Evolutionary conservation across 148 eudicot species (phyloP).

Genomic region (Euryodendron excelsum): DNA sequence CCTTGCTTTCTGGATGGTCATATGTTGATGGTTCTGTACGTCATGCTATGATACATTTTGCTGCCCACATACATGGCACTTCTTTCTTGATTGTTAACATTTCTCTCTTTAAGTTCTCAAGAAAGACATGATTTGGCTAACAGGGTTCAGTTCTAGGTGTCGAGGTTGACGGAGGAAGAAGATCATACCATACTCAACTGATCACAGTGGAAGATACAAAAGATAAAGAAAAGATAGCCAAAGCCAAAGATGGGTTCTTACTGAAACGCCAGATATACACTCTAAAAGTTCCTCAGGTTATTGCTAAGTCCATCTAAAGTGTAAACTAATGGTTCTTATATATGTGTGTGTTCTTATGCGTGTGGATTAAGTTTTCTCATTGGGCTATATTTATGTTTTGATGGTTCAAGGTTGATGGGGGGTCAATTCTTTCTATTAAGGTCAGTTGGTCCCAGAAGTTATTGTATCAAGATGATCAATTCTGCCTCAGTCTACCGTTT

Average conservation of each 20-base stretch:
- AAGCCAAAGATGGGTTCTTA: constrained; percentile 60
- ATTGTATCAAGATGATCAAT: constrained; percentile 52
- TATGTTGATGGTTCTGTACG: constrained; percentile 1
- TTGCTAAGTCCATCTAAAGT: background rate
- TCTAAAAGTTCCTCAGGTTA: constrained; percentile 72
- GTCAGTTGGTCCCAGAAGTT: constrained; percentile 89
- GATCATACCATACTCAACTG: constrained; percentile 54
- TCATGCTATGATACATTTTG: background rate
- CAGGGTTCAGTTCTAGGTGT: constrained; percentile 99
- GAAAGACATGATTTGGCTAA: constrained; percentile 67
- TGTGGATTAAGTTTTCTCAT: constrained; percentile 27
- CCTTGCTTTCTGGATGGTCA: background rate
- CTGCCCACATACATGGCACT: background rate
- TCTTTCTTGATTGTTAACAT: background rate
- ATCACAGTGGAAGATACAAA: constrained; percentile 44
- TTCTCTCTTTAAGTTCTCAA: constrained; percentile 40
- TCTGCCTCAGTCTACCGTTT: constrained; percentile 64
- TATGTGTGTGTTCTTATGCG: constrained; percentile 26
- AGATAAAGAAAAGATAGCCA: constrained; percentile 40
- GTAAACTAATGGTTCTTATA: background rate
- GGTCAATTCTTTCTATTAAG: constrained; percentile 57
- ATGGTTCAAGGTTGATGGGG: constrained; percentile 68
- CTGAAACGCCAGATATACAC: constrained; percentile 64
- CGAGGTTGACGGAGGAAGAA: constrained; percentile 57
- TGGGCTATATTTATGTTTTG: constrained; percentile 8